Evolutionary conservation across 176 grass and related monocot species (phyloP), one percentile per base, ranked within the genome.

Genomic region (Paspalum vaginatum): DNA sequence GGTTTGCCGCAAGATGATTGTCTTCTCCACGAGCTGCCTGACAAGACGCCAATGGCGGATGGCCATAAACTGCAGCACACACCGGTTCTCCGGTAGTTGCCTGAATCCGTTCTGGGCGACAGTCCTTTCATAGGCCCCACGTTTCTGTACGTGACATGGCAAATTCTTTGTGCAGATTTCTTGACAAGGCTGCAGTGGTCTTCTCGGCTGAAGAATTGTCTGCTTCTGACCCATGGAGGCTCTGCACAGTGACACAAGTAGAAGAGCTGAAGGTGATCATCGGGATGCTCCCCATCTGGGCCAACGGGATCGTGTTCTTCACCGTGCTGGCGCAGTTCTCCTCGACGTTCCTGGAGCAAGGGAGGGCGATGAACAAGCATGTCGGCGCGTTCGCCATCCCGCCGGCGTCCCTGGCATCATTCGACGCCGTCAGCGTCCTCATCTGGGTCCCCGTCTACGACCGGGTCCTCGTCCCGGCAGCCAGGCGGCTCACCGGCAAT

Each of bases 331-430:
- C 93, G 40, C 93, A 97, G 70, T 92, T 85, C 70, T 96, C 93
- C 20, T 86, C 87, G 6, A 97, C 91, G 76, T 97, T 92, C 67
- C 60, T 97, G 42, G 93, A 97, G 56, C 93, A 97, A 76, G 93
- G 90, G 11, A 88, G 88, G 80, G 74, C 79, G 16, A 81, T 97
- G 71, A 51, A 91, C 80, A 82, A 64, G 42, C 40, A 0, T 2
- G 49, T 97, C 22, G 87, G 90, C 25, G 52, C 76, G 25, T 85
- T 97, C 61, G 52, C 84, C 65, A 79, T 97, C 47, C 93, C 93
- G 6, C 83, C 93, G 17, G 93, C 93, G 47, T 97, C 93, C 55
- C 79, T 97, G 24, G 87, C 93, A 0, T 90, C 85, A 14, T 97
- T 93, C 46, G 90, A 97, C 74, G 83, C 85, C 38, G 80, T 91